These are phyloP conservation scores for Colletotrichum cuscutae DNA, from an alignment of 2,329 filamentous ascomycete species.

Conservation along the genomic window DNA sequence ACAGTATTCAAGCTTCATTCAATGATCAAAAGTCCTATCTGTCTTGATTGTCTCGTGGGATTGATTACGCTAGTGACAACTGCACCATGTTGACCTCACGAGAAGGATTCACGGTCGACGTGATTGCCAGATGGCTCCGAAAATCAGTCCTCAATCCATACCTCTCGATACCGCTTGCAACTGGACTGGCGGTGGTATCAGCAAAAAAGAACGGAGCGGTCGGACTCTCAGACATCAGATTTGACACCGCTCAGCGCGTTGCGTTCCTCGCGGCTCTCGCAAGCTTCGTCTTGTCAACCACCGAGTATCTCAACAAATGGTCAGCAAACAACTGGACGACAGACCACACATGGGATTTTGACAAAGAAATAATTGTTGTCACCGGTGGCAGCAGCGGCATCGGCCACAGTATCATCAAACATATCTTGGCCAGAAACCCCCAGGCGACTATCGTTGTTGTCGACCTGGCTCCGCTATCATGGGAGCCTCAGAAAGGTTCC, in stretches of 20 bases:
- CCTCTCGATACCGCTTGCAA: constrained; percentile 35
- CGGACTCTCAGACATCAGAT: not conserved
- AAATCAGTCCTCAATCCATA: constrained; percentile 38
- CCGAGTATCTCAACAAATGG: constrained; percentile 38
- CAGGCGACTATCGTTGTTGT: constrained; percentile 45
- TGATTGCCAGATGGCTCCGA: constrained; percentile 33
- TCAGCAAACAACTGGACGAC: constrained; percentile 41
- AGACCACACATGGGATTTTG: constrained; percentile 46
- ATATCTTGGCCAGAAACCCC: constrained; percentile 40
- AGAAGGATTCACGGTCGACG: constrained; percentile 42
- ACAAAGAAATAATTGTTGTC: constrained; percentile 53
- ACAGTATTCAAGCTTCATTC: not conserved
- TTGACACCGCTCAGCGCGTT: constrained; percentile 2
- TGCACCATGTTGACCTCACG: constrained; percentile 19
- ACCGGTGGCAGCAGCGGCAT: constrained; percentile 57
- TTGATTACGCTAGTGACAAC: too few relatives aligned
- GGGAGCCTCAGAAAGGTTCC: constrained; percentile 38
- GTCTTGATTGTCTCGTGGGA: fast-evolving
- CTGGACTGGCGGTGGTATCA: constrained; percentile 21
- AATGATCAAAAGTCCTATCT: not conserved
- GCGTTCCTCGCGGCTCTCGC: constrained; percentile 29
- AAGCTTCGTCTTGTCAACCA: constrained; percentile 37
- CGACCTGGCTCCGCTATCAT: constrained; percentile 45
- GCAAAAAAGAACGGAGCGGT: not conserved
- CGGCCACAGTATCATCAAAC: constrained; percentile 48